These are phyloP conservation scores for Amanita rubescens DNA, from an alignment of 768 basidiomycete genomes.

Conservation along the genomic window DNA sequence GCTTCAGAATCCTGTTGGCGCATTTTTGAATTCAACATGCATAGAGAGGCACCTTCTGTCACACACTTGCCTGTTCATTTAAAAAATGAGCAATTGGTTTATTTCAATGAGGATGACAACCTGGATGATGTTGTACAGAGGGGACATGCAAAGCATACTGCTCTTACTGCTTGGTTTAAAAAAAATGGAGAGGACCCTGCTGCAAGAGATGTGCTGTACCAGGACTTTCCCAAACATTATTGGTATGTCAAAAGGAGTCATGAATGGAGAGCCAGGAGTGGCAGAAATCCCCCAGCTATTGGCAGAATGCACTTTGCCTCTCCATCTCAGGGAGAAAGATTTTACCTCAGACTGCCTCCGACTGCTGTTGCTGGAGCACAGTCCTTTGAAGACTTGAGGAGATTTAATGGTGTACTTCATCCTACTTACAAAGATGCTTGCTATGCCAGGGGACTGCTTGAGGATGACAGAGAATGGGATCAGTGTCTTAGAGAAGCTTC, in stretches of 20 bases:
- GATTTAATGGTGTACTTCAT: conserved; percentile 10
- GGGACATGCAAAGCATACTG: conserved; percentile 18
- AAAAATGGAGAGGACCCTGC: not conserved
- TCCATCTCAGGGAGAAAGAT: not conserved
- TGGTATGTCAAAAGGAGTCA: not conserved
- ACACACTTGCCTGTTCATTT: conserved; percentile 33
- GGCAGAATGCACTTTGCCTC: not conserved
- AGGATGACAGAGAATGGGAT: conserved; percentile 36
- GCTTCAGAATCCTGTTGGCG: conserved; percentile 23
- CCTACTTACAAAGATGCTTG: conserved; percentile 31
- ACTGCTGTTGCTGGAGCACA: conserved; percentile 2
- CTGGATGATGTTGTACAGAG: conserved; percentile 16
- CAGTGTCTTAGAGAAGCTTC: conserved; percentile 30
- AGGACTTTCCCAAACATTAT: not conserved
- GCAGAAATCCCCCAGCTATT: not conserved
- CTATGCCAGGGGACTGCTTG: conserved; percentile 24
- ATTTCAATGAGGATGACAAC: conserved; percentile 24
- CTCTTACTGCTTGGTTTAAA: conserved; percentile 14
- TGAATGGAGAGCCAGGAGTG: not conserved
- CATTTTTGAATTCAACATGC: conserved; percentile 25
- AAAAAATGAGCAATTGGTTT: conserved; percentile 27
- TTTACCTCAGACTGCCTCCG: not conserved
- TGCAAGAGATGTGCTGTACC: not conserved
- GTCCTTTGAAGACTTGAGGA: conserved; percentile 15
- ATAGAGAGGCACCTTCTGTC: conserved; percentile 31